These are phyloP conservation scores for Daphne laureola DNA, from an alignment of 441 rosid genomes.

Conservation along the genomic window DNA sequence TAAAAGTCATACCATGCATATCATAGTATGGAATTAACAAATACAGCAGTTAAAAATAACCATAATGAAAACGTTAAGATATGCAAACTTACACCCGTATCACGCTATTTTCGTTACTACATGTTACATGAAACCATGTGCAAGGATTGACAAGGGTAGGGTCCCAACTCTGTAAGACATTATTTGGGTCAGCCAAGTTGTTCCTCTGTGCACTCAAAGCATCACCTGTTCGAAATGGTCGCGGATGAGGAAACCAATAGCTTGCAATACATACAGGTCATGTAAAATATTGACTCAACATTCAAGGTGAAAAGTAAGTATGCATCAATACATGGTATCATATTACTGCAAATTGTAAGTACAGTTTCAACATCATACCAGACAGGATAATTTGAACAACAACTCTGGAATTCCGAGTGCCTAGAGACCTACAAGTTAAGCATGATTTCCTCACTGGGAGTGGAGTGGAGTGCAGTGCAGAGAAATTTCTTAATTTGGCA, in stretches of 20 bases:
- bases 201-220: conserved; percentile 46
- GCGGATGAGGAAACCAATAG: neutral
- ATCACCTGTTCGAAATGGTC: conserved; percentile 37
- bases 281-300: too few species aligned
- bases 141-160: conserved; percentile 67
- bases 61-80: conserved; percentile 4
- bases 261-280: neutral
- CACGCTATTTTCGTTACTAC: conserved; percentile 60
- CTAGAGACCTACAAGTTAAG: too few species aligned
- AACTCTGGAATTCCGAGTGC: too few species aligned
- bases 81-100: conserved; percentile 56
- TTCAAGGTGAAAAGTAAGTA: too few species aligned
- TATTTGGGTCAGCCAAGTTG: conserved; percentile 57
- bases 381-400: too few species aligned
- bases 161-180: conserved; percentile 75
- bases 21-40: conserved; percentile 1
- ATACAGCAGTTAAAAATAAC: neutral
- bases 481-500: too few species aligned
- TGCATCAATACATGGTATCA: too few species aligned
- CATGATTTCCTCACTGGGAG: too few species aligned
- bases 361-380: too few species aligned
- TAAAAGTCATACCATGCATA: conserved; percentile 10
- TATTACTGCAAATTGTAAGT: too few species aligned
- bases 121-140: conserved; percentile 71
- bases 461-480: too few species aligned